A percentile compares a stretch with the other conserved stretches of the same genome.
Conservation (phyloP, 192 early-diverging fungal genomes). For the Endogone sp. region DNA sequence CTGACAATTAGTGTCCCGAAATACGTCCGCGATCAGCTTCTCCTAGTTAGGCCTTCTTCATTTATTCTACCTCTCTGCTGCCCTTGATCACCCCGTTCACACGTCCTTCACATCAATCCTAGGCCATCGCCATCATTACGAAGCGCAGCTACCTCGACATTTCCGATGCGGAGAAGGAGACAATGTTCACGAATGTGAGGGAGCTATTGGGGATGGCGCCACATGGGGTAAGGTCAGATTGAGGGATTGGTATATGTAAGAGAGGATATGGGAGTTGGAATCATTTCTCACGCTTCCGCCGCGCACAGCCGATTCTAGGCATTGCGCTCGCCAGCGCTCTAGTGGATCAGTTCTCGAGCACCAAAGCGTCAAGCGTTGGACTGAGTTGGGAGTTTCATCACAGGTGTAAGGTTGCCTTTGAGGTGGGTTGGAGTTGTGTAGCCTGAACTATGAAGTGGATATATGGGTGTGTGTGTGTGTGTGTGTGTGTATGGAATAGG, state of each 20-base stretch:
- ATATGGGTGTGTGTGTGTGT: no score
- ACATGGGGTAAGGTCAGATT: conserved; percentile 29
- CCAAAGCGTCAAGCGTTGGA: conserved; percentile 54
- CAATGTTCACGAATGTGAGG: conserved; percentile 49
- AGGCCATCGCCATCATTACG: conserved; percentile 54
- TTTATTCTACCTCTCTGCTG: neutral
- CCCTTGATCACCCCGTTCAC: neutral
- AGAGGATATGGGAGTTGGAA: neutral
- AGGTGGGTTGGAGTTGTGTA: conserved; percentile 31
- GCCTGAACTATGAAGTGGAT: neutral
- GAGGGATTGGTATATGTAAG: neutral
- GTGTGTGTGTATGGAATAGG: no score
- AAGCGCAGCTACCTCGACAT: conserved; percentile 63
- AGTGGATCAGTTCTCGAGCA: conserved; percentile 62
- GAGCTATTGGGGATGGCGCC: conserved; percentile 42
- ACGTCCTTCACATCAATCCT: neutral
- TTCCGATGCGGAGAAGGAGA: conserved; percentile 43
- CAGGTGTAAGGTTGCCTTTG: conserved; percentile 59
- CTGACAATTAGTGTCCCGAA: conserved; percentile 31
- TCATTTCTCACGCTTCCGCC: no score
- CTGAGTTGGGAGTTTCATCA: conserved; percentile 65
- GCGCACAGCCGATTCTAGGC: conserved; percentile 41
- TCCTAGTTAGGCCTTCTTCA: conserved; percentile 14
- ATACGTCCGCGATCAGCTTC: conserved; percentile 51
- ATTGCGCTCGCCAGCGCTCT: conserved; percentile 48